Conservation (phyloP, 768 basidiomycete species). For the Cystobasidium tubakii region DNA sequence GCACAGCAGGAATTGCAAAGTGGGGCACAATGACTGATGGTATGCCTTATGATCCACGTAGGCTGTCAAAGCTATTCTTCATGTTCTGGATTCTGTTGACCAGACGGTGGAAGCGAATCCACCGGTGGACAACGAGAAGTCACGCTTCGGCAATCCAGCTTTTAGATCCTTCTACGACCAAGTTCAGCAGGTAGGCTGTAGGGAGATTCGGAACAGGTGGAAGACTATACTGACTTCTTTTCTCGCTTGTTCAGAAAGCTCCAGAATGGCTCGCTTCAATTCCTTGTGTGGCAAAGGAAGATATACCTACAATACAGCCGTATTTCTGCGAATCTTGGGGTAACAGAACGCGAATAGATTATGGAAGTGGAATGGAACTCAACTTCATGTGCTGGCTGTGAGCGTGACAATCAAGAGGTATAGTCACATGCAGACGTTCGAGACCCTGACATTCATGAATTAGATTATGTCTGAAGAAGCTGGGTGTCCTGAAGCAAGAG, state of each 20-base stretch:
- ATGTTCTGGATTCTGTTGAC: slow-evolving; percentile 64
- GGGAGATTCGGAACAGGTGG: background rate
- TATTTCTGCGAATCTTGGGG: slow-evolving; percentile 91
- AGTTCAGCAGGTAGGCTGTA: slow-evolving; percentile 58
- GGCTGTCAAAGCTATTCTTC: slow-evolving; percentile 62
- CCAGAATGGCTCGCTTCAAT: slow-evolving; percentile 58
- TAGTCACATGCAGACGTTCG: background rate
- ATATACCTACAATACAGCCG: slow-evolving; percentile 63
- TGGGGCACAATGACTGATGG: background rate
- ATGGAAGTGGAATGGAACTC: slow-evolving; percentile 99
- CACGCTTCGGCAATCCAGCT: slow-evolving; percentile 94
- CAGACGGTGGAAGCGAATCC: slow-evolving; percentile 65
- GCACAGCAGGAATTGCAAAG: background rate
- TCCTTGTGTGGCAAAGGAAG: slow-evolving; percentile 58
- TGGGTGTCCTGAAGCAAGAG: slow-evolving; percentile 55
- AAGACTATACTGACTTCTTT: background rate
- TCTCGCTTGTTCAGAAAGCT: slow-evolving; percentile 53
- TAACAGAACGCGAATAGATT: slow-evolving; percentile 83
- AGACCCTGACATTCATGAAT: background rate
- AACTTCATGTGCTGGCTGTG: slow-evolving; percentile 97
- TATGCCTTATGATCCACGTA: slow-evolving; percentile 48
- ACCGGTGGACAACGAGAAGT: slow-evolving; percentile 73
- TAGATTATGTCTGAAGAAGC: slow-evolving; percentile 72
- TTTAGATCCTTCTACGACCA: slow-evolving; percentile 87
- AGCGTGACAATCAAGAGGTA: slow-evolving; percentile 48